phyloP scores from a whole-genome alignment of 768 basidiomycete genomes.

The Hypholoma fasciculare region DNA sequence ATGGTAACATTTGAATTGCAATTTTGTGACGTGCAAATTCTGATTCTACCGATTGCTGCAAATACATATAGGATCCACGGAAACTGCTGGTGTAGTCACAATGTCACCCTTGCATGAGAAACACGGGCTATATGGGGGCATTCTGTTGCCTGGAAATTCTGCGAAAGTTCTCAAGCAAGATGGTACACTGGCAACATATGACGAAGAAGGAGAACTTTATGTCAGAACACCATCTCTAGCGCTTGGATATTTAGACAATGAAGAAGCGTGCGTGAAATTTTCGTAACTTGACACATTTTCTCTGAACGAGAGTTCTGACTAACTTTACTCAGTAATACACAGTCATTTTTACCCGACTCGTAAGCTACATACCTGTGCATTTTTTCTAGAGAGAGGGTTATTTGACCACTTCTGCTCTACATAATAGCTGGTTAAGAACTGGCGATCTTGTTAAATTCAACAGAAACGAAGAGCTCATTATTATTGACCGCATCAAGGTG shows the following conservation, averaged over 20 bases:
- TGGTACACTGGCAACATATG: constrained; percentile 5
- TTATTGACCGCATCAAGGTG: constrained; percentile 12
- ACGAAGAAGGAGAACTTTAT: constrained; percentile 8
- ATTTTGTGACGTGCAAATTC: no score
- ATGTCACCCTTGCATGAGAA: constrained; percentile 3
- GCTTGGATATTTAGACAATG: constrained; percentile 6
- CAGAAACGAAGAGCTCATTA: constrained; percentile 3
- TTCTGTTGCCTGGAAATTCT: constrained; percentile 2
- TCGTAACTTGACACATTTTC: background rate
- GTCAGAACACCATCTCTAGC: constrained; percentile 5
- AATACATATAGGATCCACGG: background rate
- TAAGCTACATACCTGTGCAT: background rate
- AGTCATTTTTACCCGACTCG: constrained; percentile 5
- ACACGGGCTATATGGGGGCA: constrained; percentile 5
- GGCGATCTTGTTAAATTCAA: constrained; percentile 10
- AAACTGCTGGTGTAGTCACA: background rate
- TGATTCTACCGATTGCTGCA: background rate
- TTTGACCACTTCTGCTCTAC: background rate
- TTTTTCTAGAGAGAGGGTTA: no score
- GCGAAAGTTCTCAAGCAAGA: constrained; percentile 4
- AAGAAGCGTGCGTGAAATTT: constrained; percentile 1
- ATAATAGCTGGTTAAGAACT: constrained; percentile 7
- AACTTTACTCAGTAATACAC: background rate
- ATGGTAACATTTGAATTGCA: background rate
- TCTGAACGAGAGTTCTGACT: background rate